Base-by-base conservation (phyloP, 495 filamentous ascomycete species). In the Lichina pygmaea region DNA sequence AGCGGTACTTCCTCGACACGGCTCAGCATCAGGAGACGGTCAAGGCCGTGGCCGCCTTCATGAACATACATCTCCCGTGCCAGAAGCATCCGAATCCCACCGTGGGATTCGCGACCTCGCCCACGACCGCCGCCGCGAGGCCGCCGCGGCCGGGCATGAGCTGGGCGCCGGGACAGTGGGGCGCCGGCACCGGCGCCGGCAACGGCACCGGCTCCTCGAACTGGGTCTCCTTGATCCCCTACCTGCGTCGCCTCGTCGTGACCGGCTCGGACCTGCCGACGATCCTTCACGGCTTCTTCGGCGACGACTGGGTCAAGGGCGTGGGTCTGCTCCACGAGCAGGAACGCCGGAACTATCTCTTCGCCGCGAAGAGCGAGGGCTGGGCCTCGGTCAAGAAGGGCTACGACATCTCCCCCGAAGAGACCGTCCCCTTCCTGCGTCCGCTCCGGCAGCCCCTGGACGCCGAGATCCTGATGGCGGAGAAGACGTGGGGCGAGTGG, bases 281-380 rank as follows among this genome's bases (percentile, higher is more conserved):
- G 1, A 72, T 95, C 6, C 62, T 97, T 48, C 83, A 92, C 53
- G 82, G 85, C 33, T 93, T 92, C 63, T 97, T 97, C 54, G 89
- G 89, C 7, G 81, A 94, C 50, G 79, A 92, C 53, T 97, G 85
- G 81, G 57, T 62, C 12, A 56, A 64, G 8, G 89, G 89, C 3
- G 64, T 95, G 34, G 79, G 81, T 0, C 72, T 77, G 4, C 56
- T 94, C 34, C 81, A 93, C 55, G 83, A 94, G 54, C 75, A 78
- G 53, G 89, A 97, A 57, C 70, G 89, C 38, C 71, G 84, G 44
- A 97, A 97, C 54, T 97, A 86, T 55, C 67, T 97, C 24, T 94
- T 94, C 54, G 83, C 85, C 0, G 84, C 86, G 8, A 97, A 94
- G 62, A 84, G 79, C 52, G 78, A 76, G 7, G 81, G 74, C 39